These are phyloP conservation scores for Phoenix roebelenii DNA, from an alignment of 176 grass and related monocot genomes.

Conservation along the genomic window DNA sequence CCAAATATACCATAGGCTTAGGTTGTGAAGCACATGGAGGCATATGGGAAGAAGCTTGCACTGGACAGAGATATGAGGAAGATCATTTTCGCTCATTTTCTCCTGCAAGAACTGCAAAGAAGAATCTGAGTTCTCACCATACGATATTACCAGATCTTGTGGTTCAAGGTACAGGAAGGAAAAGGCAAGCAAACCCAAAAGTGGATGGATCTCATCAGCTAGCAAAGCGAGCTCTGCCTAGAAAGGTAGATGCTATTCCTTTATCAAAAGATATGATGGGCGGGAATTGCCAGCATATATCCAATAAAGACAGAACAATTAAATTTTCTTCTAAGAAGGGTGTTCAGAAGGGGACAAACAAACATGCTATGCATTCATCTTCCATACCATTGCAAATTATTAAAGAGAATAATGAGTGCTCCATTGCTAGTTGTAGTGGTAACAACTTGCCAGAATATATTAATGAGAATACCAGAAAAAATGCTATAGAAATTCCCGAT, in stretches of 20 bases:
- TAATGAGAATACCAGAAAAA: slow-evolving; percentile 3
- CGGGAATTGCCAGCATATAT: slow-evolving; percentile 1
- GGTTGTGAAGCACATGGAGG: background rate
- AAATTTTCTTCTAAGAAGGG: slow-evolving; percentile 8
- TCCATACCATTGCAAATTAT: slow-evolving; percentile 13
- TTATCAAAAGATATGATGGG: slow-evolving; percentile 1
- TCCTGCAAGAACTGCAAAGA: slow-evolving; percentile 13
- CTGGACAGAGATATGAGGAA: background rate
- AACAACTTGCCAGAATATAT: slow-evolving; percentile 16
- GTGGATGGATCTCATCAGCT: slow-evolving; percentile 10
- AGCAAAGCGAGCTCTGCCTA: slow-evolving; percentile 5
- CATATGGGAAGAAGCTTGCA: slow-evolving; percentile 2
- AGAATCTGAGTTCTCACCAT: slow-evolving; percentile 7
- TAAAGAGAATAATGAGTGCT: slow-evolving; percentile 43
- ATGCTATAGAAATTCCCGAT: background rate
- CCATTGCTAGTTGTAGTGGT: slow-evolving; percentile 59
- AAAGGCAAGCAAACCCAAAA: slow-evolving; percentile 24
- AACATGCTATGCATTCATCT: background rate
- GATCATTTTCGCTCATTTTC: slow-evolving; percentile 6
- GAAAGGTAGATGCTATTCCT: slow-evolving; percentile 2
- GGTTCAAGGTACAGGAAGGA: slow-evolving; percentile 26
- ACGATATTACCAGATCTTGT: slow-evolving; percentile 4
- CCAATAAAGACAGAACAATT: slow-evolving; percentile 11
- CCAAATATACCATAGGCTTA: background rate
- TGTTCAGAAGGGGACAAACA: background rate